Percentiles rank a stretch among this genome's conserved stretches.
Evolutionary conservation across 2,329 filamentous ascomycete genomes (phyloP).

Genomic region (Samsoniella hepiali): DNA sequence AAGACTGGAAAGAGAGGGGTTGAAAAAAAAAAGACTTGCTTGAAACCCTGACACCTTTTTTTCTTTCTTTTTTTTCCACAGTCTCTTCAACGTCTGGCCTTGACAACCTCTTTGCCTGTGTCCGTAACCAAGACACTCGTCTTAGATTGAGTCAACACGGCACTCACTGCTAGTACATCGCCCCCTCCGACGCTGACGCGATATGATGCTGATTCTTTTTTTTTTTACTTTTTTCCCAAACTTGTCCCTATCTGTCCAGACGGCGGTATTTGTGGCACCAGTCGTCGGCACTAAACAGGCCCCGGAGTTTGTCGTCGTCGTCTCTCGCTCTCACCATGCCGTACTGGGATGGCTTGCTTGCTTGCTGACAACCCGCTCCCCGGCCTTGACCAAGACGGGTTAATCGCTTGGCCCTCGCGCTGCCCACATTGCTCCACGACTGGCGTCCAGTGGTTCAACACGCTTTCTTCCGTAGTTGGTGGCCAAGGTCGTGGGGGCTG

Average conservation of each 20-base stretch:
- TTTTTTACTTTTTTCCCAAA: not conserved
- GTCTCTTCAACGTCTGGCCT: no score
- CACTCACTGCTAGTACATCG: no score
- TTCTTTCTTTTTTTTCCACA: no score
- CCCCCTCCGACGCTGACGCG: not conserved
- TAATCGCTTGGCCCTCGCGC: not conserved
- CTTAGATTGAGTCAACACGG: no score
- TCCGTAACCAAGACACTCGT: no score
- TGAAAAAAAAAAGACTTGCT: no score
- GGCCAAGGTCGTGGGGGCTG: no score
- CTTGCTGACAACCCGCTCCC: conserved; percentile 8
- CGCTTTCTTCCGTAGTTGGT: not conserved
- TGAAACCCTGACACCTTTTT: no score
- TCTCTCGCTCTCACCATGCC: not conserved
- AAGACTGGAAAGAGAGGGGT: no score
- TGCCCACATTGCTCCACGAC: not conserved
- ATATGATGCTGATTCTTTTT: not conserved
- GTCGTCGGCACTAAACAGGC: not conserved
- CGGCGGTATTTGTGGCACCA: not conserved
- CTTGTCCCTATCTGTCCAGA: not conserved
- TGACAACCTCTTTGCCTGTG: no score
- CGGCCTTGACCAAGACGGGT: conserved; percentile 1
- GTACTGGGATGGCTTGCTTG: not conserved
- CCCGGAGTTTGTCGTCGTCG: not conserved
- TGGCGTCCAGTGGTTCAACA: not conserved